Evolutionary conservation across 805 yeast species (phyloP), one percentile per base, ranked within the genome.

Genomic region (Candida pseudoglaebosa): DNA sequence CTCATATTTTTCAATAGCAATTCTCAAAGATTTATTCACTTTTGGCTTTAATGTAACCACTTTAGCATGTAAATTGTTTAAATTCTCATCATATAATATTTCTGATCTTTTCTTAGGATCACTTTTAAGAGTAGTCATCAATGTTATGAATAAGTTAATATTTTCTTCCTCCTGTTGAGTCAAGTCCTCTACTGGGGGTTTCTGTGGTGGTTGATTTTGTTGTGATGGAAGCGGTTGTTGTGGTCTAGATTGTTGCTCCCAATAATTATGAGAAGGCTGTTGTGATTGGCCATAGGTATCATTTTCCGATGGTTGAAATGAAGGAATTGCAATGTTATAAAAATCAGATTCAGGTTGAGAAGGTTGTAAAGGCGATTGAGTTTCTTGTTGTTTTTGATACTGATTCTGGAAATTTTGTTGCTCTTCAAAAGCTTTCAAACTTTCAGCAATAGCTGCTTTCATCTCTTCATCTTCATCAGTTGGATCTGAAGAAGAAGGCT

Each of bases 391-490:
- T 8, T 32, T 22, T 12, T 21, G 16, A n/a, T 28, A 35, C 21
- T 32, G 31, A 34, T 50, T 44, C 16, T 45, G 36, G 9, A 41
- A 29, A 28, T 42, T 37, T 38, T 56, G 57, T 41, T 62, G 57
- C 6, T 46, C 51, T 46, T 83, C 77, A 55, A 84, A 71, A 42
- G 90, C 97, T 38, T 72, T 73, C 44, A 93, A 69, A 59, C 96
- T 87, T 1, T 96, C 96, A 12, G 84, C 95, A 41, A 93, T 91
- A 0, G 98, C 99, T 1, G 93, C 95, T 56, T 80, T 85, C 80
- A 91, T 76, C 26, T 88, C 96, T 28, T 83, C 91, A 32, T 68
- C 74, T 53, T 89, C 95, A 14, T 84, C 88, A 3, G 49, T 42
- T 4, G 42, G 30, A 5, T 37, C 26, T 43, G 46, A 22, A 2